Conservation (phyloP, 1,284 basidiomycete genomes). For the Ganoderma boninense region DNA sequence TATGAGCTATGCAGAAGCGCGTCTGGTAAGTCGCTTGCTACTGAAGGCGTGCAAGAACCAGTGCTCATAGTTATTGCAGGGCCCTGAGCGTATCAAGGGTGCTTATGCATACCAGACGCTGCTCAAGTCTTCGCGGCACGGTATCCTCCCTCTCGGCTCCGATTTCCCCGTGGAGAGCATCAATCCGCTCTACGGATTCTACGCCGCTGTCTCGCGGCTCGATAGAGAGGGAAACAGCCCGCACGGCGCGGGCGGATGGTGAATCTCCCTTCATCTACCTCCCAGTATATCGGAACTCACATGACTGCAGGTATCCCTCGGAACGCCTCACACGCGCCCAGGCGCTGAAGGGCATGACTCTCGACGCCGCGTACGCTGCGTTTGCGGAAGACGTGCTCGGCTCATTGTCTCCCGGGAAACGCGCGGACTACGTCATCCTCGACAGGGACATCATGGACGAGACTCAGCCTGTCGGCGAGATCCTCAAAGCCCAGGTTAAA, state of each 20-base stretch:
- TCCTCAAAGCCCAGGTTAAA: constrained; percentile 61
- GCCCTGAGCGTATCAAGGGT: constrained; percentile 79
- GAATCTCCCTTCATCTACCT: constrained; percentile 31
- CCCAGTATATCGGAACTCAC: background rate
- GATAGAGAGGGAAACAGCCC: constrained; percentile 78
- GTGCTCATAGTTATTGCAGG: constrained; percentile 50
- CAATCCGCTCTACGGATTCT: constrained; percentile 85
- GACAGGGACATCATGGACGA: constrained; percentile 80
- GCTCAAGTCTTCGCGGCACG: constrained; percentile 60
- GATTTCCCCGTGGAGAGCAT: constrained; percentile 93
- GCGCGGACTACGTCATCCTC: constrained; percentile 87
- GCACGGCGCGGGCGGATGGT: constrained; percentile 86
- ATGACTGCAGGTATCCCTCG: constrained; percentile 64
- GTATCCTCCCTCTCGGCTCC: constrained; percentile 82
- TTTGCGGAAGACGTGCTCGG: constrained; percentile 80
- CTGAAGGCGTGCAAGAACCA: background rate
- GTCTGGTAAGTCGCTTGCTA: constrained; percentile 59
- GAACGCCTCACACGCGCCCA: constrained; percentile 80
- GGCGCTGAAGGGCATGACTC: constrained; percentile 86
- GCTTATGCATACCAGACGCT: constrained; percentile 91
- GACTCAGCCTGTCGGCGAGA: constrained; percentile 59
- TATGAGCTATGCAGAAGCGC: constrained; percentile 89
- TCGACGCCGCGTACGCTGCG: constrained; percentile 87
- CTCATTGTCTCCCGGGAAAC: constrained; percentile 76
- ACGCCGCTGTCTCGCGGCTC: constrained; percentile 84